These are phyloP conservation scores for Schwanniomyces polymorphus DNA, from an alignment of 805 yeast species.

Conservation along the genomic window DNA sequence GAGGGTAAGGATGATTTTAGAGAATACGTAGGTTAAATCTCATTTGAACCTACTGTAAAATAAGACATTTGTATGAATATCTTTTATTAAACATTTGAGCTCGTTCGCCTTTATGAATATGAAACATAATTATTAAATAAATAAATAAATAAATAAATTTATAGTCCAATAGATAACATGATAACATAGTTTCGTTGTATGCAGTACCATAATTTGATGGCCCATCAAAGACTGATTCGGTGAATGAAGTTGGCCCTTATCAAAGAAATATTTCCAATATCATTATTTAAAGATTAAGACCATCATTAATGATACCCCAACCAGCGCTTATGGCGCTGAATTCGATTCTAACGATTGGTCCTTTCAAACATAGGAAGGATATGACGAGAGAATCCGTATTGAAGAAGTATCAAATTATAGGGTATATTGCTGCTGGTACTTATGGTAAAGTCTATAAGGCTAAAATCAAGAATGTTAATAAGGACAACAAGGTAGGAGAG, in stretches of 20 bases:
- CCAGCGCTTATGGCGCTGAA: conserved; percentile 40
- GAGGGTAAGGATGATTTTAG: conserved; percentile 81
- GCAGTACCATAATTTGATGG: background rate
- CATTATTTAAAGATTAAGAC: background rate
- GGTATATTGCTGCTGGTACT: conserved; percentile 98
- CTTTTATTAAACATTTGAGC: background rate
- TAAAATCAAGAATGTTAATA: conserved; percentile 36
- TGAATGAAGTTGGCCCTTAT: background rate
- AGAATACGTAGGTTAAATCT: conserved; percentile 47
- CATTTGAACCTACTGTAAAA: background rate
- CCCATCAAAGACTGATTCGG: background rate
- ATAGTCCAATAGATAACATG: background rate
- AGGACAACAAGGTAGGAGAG: conserved; percentile 3
- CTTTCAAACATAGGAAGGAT: conserved; percentile 56
- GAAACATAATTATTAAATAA: background rate
- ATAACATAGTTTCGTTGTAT: background rate
- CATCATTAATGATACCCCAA: conserved; percentile 28
- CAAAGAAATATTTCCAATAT: background rate
- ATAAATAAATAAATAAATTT: background rate
- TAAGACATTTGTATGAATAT: background rate
- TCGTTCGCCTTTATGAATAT: background rate
- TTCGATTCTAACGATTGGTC: conserved; percentile 41
- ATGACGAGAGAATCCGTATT: conserved; percentile 67
- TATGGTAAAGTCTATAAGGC: conserved; percentile 96
- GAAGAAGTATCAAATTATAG: conserved; percentile 83